A percentile compares a stretch with the other conserved stretches of the same genome.
Evolutionary conservation across 257 asterid species (phyloP).

Genomic region (Nemophila menziesii): DNA sequence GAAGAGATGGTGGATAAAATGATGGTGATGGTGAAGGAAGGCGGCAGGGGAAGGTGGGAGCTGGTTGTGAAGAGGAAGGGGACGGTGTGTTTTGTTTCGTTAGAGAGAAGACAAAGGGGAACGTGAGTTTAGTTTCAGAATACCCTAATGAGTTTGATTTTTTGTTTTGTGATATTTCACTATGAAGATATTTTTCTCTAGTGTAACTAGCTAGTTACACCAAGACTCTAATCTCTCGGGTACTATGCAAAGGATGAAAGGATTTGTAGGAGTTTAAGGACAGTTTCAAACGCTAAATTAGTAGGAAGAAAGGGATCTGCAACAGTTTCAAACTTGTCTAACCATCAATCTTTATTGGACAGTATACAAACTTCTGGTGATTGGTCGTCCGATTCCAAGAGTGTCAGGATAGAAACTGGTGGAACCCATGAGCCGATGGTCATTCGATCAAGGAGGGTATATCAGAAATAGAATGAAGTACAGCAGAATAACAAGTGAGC

Average conservation of each 20-base stretch:
- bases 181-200: too few relatives aligned
- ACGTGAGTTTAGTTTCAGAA: too few relatives aligned
- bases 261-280: conserved; percentile 69
- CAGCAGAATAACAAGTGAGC: conserved; percentile 85
- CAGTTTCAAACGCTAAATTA: conserved; percentile 51
- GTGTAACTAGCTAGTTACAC: too few relatives aligned
- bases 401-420: conserved; percentile 20
- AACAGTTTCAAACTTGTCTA: conserved; percentile 16
- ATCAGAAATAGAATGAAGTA: conserved; percentile 49
- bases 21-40: too few relatives aligned
- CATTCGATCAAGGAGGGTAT: conserved; percentile 29
- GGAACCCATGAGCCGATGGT: conserved; percentile 34
- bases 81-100: too few relatives aligned
- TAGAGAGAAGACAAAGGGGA: too few relatives aligned
- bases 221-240: conserved; percentile 69
- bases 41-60: too few relatives aligned
- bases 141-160: too few relatives aligned
- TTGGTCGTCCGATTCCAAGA: conserved; percentile 19
- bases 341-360: conserved; percentile 27
- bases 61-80: too few relatives aligned
- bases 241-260: conserved; percentile 96
- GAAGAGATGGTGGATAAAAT: too few relatives aligned
- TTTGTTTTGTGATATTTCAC: too few relatives aligned
- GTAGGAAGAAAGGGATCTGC: conserved; percentile 19
- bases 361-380: conserved; percentile 23